Percentiles rank a stretch among this genome's conserved stretches.
These are phyloP conservation scores for Trichoderma asperelloides DNA, from an alignment of 495 filamentous ascomycete genomes.

Conservation along the genomic window DNA sequence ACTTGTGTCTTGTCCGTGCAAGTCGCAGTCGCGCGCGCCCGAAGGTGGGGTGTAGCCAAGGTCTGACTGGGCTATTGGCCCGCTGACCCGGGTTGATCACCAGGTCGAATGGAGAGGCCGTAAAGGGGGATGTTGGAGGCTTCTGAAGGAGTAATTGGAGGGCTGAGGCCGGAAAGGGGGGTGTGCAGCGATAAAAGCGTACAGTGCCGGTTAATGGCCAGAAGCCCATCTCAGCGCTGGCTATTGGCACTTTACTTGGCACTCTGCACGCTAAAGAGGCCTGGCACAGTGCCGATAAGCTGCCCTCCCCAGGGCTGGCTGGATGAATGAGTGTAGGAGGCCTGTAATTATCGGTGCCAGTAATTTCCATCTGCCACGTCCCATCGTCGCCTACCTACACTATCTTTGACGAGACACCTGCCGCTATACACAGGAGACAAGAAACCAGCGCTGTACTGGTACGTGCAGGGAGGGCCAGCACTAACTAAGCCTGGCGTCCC, in stretches of 20 bases:
- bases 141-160: conserved; percentile 5
- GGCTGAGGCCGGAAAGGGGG: not conserved
- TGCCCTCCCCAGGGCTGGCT: no score
- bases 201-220: not conserved
- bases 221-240: not conserved
- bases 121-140: conserved; percentile 6
- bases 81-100: conserved; percentile 10
- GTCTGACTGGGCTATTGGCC: conserved; percentile 8
- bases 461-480: not conserved
- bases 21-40: not conserved
- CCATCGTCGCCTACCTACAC: no score
- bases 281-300: not conserved
- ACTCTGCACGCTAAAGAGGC: not conserved
- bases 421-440: no score
- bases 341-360: no score
- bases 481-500: not conserved
- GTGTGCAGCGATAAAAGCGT: not conserved
- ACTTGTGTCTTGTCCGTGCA: not conserved
- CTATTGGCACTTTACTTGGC: not conserved
- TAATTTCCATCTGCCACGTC: no score
- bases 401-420: no score
- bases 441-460: not conserved
- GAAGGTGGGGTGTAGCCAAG: not conserved
- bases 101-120: conserved; percentile 9
- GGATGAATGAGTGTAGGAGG: not conserved